Evolutionary conservation across 2,329 filamentous ascomycete species (phyloP).

Genomic region (Tolypocladium amazonense): DNA sequence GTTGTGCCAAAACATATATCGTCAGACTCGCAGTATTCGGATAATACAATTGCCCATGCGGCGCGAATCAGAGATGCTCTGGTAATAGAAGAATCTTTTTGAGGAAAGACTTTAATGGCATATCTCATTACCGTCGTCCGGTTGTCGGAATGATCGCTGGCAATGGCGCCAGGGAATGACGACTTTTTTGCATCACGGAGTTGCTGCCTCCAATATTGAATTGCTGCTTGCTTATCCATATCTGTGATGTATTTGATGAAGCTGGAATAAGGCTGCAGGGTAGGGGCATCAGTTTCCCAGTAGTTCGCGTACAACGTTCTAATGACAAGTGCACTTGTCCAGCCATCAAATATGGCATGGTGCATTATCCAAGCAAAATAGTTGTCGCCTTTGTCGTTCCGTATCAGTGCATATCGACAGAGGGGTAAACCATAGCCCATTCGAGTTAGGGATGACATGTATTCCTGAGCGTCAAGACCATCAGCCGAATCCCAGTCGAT

Average conservation of each 20-base stretch:
- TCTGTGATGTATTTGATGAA: constrained; percentile 1
- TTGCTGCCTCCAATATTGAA: constrained; percentile 6
- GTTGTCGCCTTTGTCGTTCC: background rate
- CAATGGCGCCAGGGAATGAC: constrained; percentile 2
- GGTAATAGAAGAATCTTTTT: constrained; percentile 4
- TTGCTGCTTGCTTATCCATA: background rate
- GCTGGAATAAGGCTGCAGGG: background rate
- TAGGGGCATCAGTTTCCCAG: background rate
- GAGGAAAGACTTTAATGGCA: background rate
- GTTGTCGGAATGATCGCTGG: background rate
- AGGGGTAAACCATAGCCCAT: background rate
- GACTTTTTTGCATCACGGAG: constrained; percentile 3
- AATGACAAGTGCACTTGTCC: background rate
- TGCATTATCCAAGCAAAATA: constrained; percentile 15
- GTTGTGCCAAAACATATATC: constrained; percentile 14
- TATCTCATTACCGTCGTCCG: background rate
- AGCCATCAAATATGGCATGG: constrained; percentile 5
- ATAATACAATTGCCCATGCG: constrained; percentile 16
- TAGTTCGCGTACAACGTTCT: background rate
- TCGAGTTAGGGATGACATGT: too few species aligned
- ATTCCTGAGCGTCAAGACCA: too few species aligned
- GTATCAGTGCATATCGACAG: background rate
- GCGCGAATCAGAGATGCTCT: constrained; percentile 12
- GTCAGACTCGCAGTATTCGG: constrained; percentile 6
- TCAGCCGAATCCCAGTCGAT: too few species aligned